Evolutionary conservation across 345 rosid genomes (phyloP), one percentile per base, ranked within the genome.

Genomic region (Erodium maritimum): DNA sequence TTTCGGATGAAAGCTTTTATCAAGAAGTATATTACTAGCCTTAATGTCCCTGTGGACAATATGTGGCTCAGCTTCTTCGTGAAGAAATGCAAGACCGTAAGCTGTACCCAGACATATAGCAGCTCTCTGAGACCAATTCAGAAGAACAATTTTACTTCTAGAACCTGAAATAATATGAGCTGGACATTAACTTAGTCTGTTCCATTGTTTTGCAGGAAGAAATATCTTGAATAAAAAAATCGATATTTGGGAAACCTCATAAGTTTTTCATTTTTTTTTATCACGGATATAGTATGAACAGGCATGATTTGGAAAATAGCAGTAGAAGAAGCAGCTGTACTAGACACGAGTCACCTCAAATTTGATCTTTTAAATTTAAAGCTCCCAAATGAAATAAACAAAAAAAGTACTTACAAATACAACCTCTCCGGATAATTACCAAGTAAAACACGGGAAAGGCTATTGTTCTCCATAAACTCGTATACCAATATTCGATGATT

Each of bases 41-140:
- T 86, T 86, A 34, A 86, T 86, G 69, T 86, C 94, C 66, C 94
- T 74, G 71, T 86, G 94, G 65, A 86, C 94, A 14, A 86, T 79
- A 22, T 61, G 70, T 0, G 89, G 94, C 50, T 74, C 75, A 20
- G 77, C 79, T 63, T 77, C 94, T 19, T 86, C 80, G 19, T 86
- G 89, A 63, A 86, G 94, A 71, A 79, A 82, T 59, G 80, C 73
- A 60, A 86, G 84, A 54, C 87, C 89, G 48, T 67, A 61, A 20
- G 94, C 94, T 33, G 80, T 80, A 50, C 85, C 94, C 58, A 68
- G 58, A 65, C 94, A 81, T 57, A 86, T 83, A 21, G 71, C 72
- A 67, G 66, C 80, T 73, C 94, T 77, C 12, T 21, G 60, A 33
- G 87, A 70, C 94, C 94, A 86, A 69, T 70, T 72, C 71, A 86